Evolutionary conservation across 129 eudicot species (phyloP), one percentile per base, ranked within the genome.

Genomic region (Dittrichia graveolens): DNA sequence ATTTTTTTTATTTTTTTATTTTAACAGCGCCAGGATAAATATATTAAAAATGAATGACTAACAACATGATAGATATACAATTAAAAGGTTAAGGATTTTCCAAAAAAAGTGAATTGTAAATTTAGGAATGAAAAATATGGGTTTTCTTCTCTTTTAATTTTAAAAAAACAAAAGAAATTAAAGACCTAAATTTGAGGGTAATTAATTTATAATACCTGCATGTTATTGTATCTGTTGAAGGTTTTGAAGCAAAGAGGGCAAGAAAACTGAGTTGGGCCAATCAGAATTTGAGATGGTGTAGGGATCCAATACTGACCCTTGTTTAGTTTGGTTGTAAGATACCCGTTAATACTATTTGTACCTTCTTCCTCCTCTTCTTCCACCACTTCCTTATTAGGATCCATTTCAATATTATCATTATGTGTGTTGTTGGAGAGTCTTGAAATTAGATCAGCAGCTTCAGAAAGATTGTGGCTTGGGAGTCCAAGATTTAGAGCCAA

Each of bases 291-390:
- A 58, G 95, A 74, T 37, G 98, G 96, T 18, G 96, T 92, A 34
- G 98, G 98, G 78, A 92, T 92, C 98, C 98, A 92, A 53, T 92
- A 92, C 63, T 92, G 96, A 41, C 98, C 98, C 81, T 92, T 92
- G 81, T 87, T 87, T 15, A 92, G 80, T 68, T 85, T 68, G 74
- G 78, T 82, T 46, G 88, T 69, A 37, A 79, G 75, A 77, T 68
- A 75, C 46, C 69, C 84, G 48, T 73, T 78, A 24, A 24, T 24
- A 68, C 34, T 70, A 77, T 42, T 75, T 4, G 65, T 60, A 71
- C 73, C 77, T 40, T 83, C 85, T 18, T 73, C 74, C 37, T 62
- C 80, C 2, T 50, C 59, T 12, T 55, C 73, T 12, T 69, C 75
- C 49, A 59, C 71, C 41, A 37, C 75, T 68, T 35, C 46, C 37